These are phyloP conservation scores for Dactylellina haptotyla DNA, from an alignment of 2,329 filamentous ascomycete species.

Conservation along the genomic window DNA sequence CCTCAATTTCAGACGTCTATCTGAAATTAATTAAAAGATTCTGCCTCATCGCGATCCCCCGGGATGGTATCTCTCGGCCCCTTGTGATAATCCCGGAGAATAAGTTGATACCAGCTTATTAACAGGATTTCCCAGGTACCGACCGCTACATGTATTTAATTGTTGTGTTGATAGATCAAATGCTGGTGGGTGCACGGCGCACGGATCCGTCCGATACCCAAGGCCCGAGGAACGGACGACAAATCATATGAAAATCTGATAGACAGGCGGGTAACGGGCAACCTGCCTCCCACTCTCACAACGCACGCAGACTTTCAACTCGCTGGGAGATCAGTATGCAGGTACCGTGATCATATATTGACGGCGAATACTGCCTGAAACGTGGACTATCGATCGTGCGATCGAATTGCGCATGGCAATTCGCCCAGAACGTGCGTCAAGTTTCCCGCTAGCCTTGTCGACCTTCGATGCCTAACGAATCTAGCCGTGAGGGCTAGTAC, in stretches of 20 bases:
- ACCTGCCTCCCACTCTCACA: too few species aligned
- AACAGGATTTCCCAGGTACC: neutral
- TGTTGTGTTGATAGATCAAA: slow-evolving; percentile 25
- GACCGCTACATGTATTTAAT: neutral
- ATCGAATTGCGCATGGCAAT: slow-evolving; percentile 34
- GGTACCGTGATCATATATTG: slow-evolving; percentile 36
- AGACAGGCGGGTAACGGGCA: slow-evolving; percentile 13
- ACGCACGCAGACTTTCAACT: slow-evolving; percentile 48
- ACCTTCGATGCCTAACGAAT: slow-evolving; percentile 27
- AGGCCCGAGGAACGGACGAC: slow-evolving; percentile 19
- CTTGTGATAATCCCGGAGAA: neutral
- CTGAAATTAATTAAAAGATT: slow-evolving; percentile 19
- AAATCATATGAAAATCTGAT: slow-evolving; percentile 33
- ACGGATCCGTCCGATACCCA: slow-evolving; percentile 43
- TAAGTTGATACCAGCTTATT: slow-evolving; percentile 20
- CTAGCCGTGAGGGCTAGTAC: slow-evolving; percentile 32
- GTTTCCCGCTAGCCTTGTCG: slow-evolving; percentile 13
- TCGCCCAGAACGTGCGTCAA: slow-evolving; percentile 1
- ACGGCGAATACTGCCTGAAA: slow-evolving; percentile 53
- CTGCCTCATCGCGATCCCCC: slow-evolving; percentile 1
- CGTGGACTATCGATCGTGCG: slow-evolving; percentile 4
- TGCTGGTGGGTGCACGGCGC: slow-evolving; percentile 6
- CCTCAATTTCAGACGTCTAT: slow-evolving; percentile 17
- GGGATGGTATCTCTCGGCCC: neutral
- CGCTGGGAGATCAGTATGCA: slow-evolving; percentile 45